Evolutionary conservation across 352 stramenopile genomes (phyloP).

Genomic region (Phytophthora nicotianae): DNA sequence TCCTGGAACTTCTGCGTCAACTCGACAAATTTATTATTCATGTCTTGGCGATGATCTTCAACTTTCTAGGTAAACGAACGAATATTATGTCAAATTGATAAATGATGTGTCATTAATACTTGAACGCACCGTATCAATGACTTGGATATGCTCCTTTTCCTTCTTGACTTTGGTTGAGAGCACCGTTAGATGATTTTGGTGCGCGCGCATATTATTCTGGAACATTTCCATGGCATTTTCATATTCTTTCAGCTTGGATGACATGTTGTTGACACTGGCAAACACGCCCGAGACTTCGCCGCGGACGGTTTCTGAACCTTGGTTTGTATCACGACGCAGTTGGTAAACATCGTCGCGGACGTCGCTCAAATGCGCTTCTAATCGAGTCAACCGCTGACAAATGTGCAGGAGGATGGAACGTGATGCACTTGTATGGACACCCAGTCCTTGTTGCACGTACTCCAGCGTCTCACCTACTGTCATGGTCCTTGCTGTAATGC

Average conservation of each 20-base stretch:
- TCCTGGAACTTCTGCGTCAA: slow-evolving; percentile 70
- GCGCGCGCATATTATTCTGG: slow-evolving; percentile 65
- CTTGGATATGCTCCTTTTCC: slow-evolving; percentile 60
- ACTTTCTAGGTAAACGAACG: slow-evolving; percentile 53
- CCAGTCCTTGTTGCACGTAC: slow-evolving; percentile 57
- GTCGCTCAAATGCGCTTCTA: slow-evolving; percentile 53
- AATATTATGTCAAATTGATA: neutral
- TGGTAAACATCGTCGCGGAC: slow-evolving; percentile 49
- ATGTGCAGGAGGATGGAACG: slow-evolving; percentile 69
- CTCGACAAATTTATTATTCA: slow-evolving; percentile 64
- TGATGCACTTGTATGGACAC: slow-evolving; percentile 54
- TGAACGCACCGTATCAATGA: slow-evolving; percentile 52
- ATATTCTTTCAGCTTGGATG: slow-evolving; percentile 63
- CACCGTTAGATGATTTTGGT: slow-evolving; percentile 50
- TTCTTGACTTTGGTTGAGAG: slow-evolving; percentile 59
- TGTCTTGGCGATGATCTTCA: slow-evolving; percentile 66
- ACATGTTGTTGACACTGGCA: slow-evolving; percentile 50
- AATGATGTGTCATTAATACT: neutral
- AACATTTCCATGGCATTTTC: slow-evolving; percentile 64
- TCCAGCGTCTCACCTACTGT: slow-evolving; percentile 38
- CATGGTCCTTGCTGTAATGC: neutral
- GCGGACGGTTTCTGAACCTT: slow-evolving; percentile 50
- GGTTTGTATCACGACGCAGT: slow-evolving; percentile 43
- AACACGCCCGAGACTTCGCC: slow-evolving; percentile 54
- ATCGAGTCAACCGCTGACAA: slow-evolving; percentile 55